Base-by-base conservation (phyloP, 1,284 basidiomycete genomes). In the Waitea zeae region DNA sequence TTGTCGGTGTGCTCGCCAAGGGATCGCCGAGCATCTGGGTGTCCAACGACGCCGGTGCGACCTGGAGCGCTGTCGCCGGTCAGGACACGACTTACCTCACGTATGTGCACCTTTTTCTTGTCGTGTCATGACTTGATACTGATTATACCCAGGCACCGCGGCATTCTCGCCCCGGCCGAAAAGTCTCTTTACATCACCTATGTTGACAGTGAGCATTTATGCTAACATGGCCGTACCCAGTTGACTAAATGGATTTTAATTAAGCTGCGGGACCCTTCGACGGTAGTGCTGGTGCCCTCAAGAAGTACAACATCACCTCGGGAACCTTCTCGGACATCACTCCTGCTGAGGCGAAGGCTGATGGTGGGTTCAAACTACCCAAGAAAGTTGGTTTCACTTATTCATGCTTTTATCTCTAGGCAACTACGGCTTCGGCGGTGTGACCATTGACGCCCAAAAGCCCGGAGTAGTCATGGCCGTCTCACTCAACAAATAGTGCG, bases 381-480 rank as follows among this genome's bases (percentile, higher is more conserved):
- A n/a, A n/a, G n/a, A n/a, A n/a, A n/a, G n/a, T n/a, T n/a, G n/a
- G n/a, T n/a, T n/a, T n/a, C n/a, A n/a, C n/a, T n/a, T n/a, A n/a
- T n/a, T n/a, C n/a, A n/a, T n/a, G n/a, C n/a, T n/a, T n/a, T n/a
- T n/a, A n/a, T 7, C n/a, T 26, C 7, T n/a, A 26, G 22, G 61
- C 15, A 59, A 58, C 42, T 70, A 61, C 43, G 61, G 61, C 4
- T 67, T 65, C 41, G 71, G 72, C 34, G 73, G 73, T 31, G 50
- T 78, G 2, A 56, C 69, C 3, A 61, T 77, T 30, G 73, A 78
- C 42, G 38, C 63, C 3, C 66, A 71, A 41, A 62, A 54, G 33
- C 69, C 71, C 12, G 72, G 72, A 2, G 74, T 67, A 3, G 50
- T 76, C 41, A 74, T 76, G 73, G 71, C 73, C 5, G 70, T 72